These are phyloP conservation scores for Sporopachydermia cereana DNA, from an alignment of 1,139 yeast genomes.

Conservation along the genomic window DNA sequence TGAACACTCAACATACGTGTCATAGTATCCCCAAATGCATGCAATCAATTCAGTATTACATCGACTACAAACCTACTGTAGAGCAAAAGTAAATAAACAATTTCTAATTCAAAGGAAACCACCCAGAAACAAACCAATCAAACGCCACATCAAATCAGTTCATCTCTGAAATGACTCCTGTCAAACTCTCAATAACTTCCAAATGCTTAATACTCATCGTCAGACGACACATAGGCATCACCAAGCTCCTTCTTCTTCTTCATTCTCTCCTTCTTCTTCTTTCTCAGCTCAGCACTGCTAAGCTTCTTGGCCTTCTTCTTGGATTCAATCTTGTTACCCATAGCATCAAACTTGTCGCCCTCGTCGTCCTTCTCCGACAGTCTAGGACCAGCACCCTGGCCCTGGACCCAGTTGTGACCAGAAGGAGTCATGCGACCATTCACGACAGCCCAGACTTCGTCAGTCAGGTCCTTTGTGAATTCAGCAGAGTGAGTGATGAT, in stretches of 20 bases:
- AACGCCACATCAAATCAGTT: slow-evolving; percentile 1
- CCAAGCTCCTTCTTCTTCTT: slow-evolving; percentile 99
- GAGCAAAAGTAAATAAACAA: too few species aligned
- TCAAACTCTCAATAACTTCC: too few species aligned
- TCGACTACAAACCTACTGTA: too few species aligned
- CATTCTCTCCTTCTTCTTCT: slow-evolving; percentile 99
- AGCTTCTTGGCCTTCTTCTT: slow-evolving; percentile 96
- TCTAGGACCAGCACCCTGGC: slow-evolving; percentile 99
- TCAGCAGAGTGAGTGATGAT: slow-evolving; percentile 99
- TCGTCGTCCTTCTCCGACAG: slow-evolving; percentile 88
- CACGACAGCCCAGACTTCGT: slow-evolving; percentile 99
- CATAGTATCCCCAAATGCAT: too few species aligned
- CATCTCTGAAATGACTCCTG: not conserved
- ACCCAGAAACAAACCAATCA: not conserved
- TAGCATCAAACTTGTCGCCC: slow-evolving; percentile 98
- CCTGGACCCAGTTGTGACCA: slow-evolving; percentile 99
- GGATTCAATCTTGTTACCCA: slow-evolving; percentile 98
- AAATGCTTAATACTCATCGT: slow-evolving; percentile 52
- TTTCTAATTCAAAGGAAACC: too few species aligned
- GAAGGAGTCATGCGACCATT: slow-evolving; percentile 99
- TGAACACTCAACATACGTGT: too few species aligned
- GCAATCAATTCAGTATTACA: too few species aligned
- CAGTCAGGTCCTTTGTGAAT: slow-evolving; percentile 98
- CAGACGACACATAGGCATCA: slow-evolving; percentile 97
- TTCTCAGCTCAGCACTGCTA: slow-evolving; percentile 97